Evolutionary conservation across 2,329 filamentous ascomycete genomes (phyloP), one percentile per base, ranked within the genome.

Genomic region (Peltaster fructicola): DNA sequence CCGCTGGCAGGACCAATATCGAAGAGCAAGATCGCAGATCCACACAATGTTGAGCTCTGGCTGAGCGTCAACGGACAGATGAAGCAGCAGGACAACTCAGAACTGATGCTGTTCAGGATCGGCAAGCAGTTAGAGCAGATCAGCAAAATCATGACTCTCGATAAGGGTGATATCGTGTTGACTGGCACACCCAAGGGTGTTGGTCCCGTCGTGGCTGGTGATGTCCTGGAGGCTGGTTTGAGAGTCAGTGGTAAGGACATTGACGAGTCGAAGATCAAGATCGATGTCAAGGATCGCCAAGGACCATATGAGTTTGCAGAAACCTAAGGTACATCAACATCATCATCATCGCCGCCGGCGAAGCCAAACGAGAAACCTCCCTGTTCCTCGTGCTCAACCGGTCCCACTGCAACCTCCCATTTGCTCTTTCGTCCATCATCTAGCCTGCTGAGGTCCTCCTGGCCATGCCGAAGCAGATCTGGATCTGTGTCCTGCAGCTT

Each of bases 101-200:
- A 76, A 40, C 60, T 95, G 44, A 92, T 98, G 80, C 66, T 98
- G 30, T 92, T 91, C 63, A 65, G 68, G 30, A 88, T 98, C 43
- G 84, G 85, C 12, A 64, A 79, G 39, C 72, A 91, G 35, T 52
- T 98, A 45, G 78, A 75, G 43, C 82, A 93, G 56, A 91, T 98
- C 47, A 88, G 80, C 37, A 74, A 74, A 48, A 84, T 95, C 30
- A 93, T 95, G 82, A 82, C 81, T 6, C 61, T 98, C 30, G 75
- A 91, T 53, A 69, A 77, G 44, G 88, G 85, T 23, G 88, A 98
- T 52, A 73, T 98, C 44, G 71, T 98, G 23, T 57, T 98, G 40
- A 98, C 88, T n/a, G 88, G 88, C 10, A 98, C 88, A 24, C 88
- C 88, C 24, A 93, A 93, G 57, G 88, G 88, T 8, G 88, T 98